phyloP scores from a whole-genome alignment of 2,329 filamentous ascomycete species.

The Polychaeton citri region DNA sequence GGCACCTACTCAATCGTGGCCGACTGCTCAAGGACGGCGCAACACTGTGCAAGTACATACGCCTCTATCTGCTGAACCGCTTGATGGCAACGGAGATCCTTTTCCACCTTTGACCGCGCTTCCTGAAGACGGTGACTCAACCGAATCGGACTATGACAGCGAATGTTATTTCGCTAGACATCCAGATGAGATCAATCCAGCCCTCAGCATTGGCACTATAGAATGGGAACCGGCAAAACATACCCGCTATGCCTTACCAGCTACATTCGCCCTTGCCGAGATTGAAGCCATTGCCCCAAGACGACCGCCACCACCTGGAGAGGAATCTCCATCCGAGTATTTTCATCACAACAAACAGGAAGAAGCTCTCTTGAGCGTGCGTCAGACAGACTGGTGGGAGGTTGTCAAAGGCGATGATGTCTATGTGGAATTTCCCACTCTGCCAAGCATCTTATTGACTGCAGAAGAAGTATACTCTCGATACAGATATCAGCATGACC shows the following conservation, averaged over 20 bases:
- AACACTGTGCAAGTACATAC: conserved; percentile 1
- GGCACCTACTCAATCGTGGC: background rate
- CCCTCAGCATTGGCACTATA: conserved; percentile 32
- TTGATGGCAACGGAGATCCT: conserved; percentile 17
- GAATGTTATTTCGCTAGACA: conserved; percentile 30
- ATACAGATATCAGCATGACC: conserved; percentile 13
- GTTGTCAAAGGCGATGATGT: conserved; percentile 37
- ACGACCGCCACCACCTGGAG: conserved; percentile 23
- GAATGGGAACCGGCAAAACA: conserved; percentile 31
- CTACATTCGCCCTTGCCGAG: conserved; percentile 31
- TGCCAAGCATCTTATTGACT: too few species aligned
- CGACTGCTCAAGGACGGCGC: too few species aligned
- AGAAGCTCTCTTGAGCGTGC: conserved; percentile 32
- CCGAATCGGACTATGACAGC: conserved; percentile 32
- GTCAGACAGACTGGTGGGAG: conserved; percentile 37
- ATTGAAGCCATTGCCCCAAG: conserved; percentile 27
- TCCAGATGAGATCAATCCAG: conserved; percentile 30
- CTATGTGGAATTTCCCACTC: conserved; percentile 31
- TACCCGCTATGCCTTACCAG: conserved; percentile 28
- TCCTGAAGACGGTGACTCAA: conserved; percentile 6
- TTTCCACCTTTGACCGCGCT: conserved; percentile 8
- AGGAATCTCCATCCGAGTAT: conserved; percentile 37
- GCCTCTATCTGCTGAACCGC: background rate
- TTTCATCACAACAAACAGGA: conserved; percentile 30
- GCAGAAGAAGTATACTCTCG: too few species aligned